Evolutionary conservation across 1,284 basidiomycete genomes (phyloP).

Genomic region (Amylostereum chailletii): DNA sequence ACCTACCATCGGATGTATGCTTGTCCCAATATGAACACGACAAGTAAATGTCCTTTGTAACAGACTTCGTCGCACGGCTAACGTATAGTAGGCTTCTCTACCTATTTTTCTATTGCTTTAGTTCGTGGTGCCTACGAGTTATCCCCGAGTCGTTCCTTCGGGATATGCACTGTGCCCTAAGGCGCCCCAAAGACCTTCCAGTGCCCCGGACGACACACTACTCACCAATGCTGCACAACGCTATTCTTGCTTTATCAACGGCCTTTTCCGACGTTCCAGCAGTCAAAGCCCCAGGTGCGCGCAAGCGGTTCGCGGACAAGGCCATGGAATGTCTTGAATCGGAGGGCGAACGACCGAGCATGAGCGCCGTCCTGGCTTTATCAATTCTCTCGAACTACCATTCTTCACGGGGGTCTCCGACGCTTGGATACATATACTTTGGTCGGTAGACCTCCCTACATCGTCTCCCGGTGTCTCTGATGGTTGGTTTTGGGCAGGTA

Average conservation of each 20-base stretch:
- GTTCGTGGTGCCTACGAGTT: constrained; percentile 42
- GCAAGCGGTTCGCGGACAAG: constrained; percentile 40
- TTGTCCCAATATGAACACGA: constrained; percentile 47
- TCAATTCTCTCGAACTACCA: constrained; percentile 51
- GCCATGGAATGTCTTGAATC: constrained; percentile 48
- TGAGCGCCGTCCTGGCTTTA: constrained; percentile 51
- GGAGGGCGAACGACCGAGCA: constrained; percentile 49
- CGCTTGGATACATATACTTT: constrained; percentile 50
- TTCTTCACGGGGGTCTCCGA: constrained; percentile 46
- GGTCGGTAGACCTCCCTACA: constrained; percentile 24
- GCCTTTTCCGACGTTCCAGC: constrained; percentile 49
- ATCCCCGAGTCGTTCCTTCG: constrained; percentile 42
- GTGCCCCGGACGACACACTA: constrained; percentile 49
- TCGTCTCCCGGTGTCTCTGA: background rate
- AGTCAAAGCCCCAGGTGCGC: constrained; percentile 34
- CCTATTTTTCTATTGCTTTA: constrained; percentile 52
- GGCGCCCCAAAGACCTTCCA: constrained; percentile 32
- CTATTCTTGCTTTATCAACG: constrained; percentile 49
- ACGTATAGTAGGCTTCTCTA: constrained; percentile 35
- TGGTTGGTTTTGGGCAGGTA: constrained; percentile 24
- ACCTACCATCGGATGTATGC: constrained; percentile 37
- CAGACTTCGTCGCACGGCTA: constrained; percentile 1
- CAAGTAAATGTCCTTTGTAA: constrained; percentile 12
- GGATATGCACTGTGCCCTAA: constrained; percentile 49
- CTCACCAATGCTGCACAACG: constrained; percentile 66